phyloP scores from a whole-genome alignment of 208 protist species.

The Dictyostelium gargantuum region DNA sequence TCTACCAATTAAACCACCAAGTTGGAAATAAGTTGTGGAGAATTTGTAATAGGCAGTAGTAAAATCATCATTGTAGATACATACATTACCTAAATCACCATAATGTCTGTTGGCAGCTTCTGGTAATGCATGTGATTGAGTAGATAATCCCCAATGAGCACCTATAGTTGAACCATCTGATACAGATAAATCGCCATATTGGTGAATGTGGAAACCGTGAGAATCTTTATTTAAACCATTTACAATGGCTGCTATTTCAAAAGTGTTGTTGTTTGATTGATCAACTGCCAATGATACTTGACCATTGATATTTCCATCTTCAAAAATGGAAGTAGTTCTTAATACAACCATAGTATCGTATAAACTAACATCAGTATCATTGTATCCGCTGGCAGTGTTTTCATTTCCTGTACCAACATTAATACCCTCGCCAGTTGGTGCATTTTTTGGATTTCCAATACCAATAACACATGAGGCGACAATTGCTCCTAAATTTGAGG shows the following conservation, averaged over 20 bases:
- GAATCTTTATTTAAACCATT: neutral
- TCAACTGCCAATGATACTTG: no score
- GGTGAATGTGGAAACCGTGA: slow-evolving; percentile 33
- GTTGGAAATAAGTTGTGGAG: neutral
- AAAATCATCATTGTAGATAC: neutral
- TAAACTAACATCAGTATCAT: no score
- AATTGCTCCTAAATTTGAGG: neutral
- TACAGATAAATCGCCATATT: neutral
- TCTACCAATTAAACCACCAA: neutral
- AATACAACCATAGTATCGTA: neutral
- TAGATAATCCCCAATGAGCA: neutral
- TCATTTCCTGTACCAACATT: neutral
- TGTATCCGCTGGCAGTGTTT: neutral
- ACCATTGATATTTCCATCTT: neutral
- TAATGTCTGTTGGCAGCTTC: neutral
- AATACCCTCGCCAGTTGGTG: neutral
- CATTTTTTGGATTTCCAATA: neutral
- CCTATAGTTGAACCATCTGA: neutral
- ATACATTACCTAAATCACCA: slow-evolving; percentile 56
- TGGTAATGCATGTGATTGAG: neutral
- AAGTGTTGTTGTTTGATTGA: no score
- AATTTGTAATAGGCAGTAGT: neutral
- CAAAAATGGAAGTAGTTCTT: neutral
- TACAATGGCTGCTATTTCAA: no score
- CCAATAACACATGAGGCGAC: neutral